Base-by-base conservation (phyloP, 768 basidiomycete genomes). In the Boletus reticulatus region DNA sequence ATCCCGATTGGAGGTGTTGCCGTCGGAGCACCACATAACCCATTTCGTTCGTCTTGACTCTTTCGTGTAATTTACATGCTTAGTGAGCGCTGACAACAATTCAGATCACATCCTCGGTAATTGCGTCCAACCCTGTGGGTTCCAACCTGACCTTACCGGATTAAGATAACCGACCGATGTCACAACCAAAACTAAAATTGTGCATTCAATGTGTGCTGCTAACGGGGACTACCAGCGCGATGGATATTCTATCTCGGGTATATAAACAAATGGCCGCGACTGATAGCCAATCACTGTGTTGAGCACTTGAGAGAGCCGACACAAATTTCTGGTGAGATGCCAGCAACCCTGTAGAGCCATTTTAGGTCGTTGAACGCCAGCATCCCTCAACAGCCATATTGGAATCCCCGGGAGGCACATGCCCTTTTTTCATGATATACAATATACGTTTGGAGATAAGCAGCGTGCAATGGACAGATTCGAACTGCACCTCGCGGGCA, bases 181-280 rank as follows among this genome's bases (percentile, higher is more conserved):
- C 57, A 66, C 56, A 62, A 54, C 63, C 58, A 50, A 58, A 58
- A 62, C 63, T 61, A 50, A 58, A 58, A 62, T 68, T 60, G 61
- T 63, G 61, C 63, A 16, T 16, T 22, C 31, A 57, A 46, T 36
- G 39, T 32, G 41, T 50, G 44, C 13, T 46, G 19, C 37, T 39
- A 22, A 32, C 42, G 16, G 22, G 22, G 42, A 24, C 51, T 42
- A 12, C 42, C 37, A 47, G 46, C 48, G 36, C 11, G 43, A 36
- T 29, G n/a, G 32, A 38, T 43, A 17, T 42, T 38, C 27, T 47
- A 42, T 53, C 49, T 50, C 17, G 43, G 19, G 27, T 38, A 32
- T 19, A 31, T 3, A 27, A 43, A 58, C 29, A 47, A 37, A 31
- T 11, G 34, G 34, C 34, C 36, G 20, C 16, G 19, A 48, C 20